Percentiles rank a stretch among this genome's conserved stretches.
Evolutionary conservation across 2,329 filamentous ascomycete genomes (phyloP).

Genomic region (Hypomyces rosellus): DNA sequence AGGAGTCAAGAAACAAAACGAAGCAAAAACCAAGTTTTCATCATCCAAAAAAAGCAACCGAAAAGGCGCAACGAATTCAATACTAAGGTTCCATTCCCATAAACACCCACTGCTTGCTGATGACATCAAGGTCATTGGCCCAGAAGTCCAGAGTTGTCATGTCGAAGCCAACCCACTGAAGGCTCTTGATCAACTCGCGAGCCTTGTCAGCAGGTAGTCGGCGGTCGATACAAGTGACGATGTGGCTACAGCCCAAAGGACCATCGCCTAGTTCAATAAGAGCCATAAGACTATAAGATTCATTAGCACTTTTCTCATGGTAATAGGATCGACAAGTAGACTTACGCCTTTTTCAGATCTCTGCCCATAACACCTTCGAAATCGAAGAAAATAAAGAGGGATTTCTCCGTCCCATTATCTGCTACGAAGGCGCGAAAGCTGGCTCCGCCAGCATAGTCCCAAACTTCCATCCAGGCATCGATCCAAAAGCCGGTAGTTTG

Average conservation of each 20-base stretch:
- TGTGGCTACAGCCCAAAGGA: slow-evolving; percentile 67
- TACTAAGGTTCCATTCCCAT: slow-evolving; percentile 78
- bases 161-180: slow-evolving; percentile 91
- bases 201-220: slow-evolving; percentile 54
- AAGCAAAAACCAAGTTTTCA: slow-evolving; percentile 7
- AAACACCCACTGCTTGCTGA: slow-evolving; percentile 77
- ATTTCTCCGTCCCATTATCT: slow-evolving; percentile 61
- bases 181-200: slow-evolving; percentile 66
- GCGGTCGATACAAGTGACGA: slow-evolving; percentile 78
- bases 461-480: slow-evolving; percentile 67
- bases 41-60: slow-evolving; percentile 9
- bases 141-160: slow-evolving; percentile 74
- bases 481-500: slow-evolving; percentile 31
- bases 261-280: slow-evolving; percentile 81
- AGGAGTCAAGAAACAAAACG: neutral
- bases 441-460: slow-evolving; percentile 78
- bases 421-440: slow-evolving; percentile 83
- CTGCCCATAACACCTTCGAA: slow-evolving; percentile 58
- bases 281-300: slow-evolving; percentile 63
- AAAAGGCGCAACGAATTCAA: slow-evolving; percentile 37
- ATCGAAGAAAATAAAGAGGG: slow-evolving; percentile 86
- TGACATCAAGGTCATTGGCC: slow-evolving; percentile 56
- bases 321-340: slow-evolving; percentile 15
- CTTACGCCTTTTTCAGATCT: slow-evolving; percentile 83
- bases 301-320: neutral